A percentile compares a stretch with the other conserved stretches of the same genome.
phyloP scores from a whole-genome alignment of 1,284 basidiomycete species.

The Termitomyces sp. region DNA sequence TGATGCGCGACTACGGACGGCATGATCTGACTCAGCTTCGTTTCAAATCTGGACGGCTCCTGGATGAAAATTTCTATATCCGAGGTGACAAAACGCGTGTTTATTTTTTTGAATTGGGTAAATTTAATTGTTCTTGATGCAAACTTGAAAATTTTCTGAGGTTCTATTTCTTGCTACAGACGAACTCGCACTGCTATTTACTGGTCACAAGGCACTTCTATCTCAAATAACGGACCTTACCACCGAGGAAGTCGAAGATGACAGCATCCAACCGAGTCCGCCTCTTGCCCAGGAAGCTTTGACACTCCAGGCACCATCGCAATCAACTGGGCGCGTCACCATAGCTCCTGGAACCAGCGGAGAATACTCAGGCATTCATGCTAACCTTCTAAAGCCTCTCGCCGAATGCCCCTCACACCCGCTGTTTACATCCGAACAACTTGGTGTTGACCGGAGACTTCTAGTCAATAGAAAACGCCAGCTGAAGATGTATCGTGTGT shows the following conservation, averaged over 20 bases:
- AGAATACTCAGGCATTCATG: slow-evolving; percentile 30
- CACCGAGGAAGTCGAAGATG: slow-evolving; percentile 36
- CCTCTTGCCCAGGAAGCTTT: not conserved
- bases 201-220: slow-evolving; percentile 46
- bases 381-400: slow-evolving; percentile 33
- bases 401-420: slow-evolving; percentile 33
- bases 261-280: slow-evolving; percentile 14
- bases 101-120: slow-evolving; percentile 89
- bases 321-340: not conserved
- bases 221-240: slow-evolving; percentile 24
- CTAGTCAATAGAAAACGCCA: slow-evolving; percentile 89
- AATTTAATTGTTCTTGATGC: not conserved
- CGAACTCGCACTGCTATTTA: slow-evolving; percentile 78
- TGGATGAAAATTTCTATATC: slow-evolving; percentile 93
- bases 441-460: slow-evolving; percentile 86
- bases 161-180: slow-evolving; percentile 38
- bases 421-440: slow-evolving; percentile 67
- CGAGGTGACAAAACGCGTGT: slow-evolving; percentile 96
- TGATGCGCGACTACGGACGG: slow-evolving; percentile 93
- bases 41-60: slow-evolving; percentile 83
- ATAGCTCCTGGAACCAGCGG: slow-evolving; percentile 4
- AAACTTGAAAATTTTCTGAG: not conserved
- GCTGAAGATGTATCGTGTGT: slow-evolving; percentile 93
- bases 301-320: slow-evolving; percentile 7
- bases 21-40: slow-evolving; percentile 92